phyloP scores from a whole-genome alignment of 2,329 filamentous ascomycete genomes.

The Phymatotrichopsis omnivora region DNA sequence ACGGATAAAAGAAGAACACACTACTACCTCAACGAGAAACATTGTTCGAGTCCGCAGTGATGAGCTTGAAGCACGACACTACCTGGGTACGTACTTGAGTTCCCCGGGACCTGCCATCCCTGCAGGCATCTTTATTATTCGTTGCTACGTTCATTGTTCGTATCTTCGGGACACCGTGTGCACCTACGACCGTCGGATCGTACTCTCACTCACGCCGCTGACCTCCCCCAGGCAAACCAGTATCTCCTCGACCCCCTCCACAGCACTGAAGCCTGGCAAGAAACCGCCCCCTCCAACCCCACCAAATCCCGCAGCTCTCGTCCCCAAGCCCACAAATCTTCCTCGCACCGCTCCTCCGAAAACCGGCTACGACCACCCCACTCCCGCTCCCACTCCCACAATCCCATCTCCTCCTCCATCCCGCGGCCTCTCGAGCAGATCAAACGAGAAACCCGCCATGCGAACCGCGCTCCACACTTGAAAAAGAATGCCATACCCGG shows the following conservation, averaged over 20 bases:
- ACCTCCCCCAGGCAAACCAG: slow-evolving; percentile 57
- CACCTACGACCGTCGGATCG: too few species aligned
- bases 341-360: slow-evolving; percentile 18
- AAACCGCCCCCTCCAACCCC: slow-evolving; percentile 54
- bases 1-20: too few species aligned
- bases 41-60: too few species aligned
- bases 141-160: too few species aligned
- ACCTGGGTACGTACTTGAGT: too few species aligned
- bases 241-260: slow-evolving; percentile 61
- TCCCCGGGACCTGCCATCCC: too few species aligned
- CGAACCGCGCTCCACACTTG: slow-evolving; percentile 57
- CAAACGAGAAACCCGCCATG: slow-evolving; percentile 50
- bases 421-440: slow-evolving; percentile 55
- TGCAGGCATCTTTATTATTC: too few species aligned
- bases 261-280: slow-evolving; percentile 56
- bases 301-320: slow-evolving; percentile 36
- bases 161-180: too few species aligned
- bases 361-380: slow-evolving; percentile 35
- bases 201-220: too few species aligned
- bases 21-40: too few species aligned
- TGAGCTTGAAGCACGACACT: too few species aligned
- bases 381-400: slow-evolving; percentile 35
- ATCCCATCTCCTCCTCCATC: slow-evolving; percentile 29
- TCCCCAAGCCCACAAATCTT: slow-evolving; percentile 28
- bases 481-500: slow-evolving; percentile 55